Base-by-base conservation (phyloP, 1,284 basidiomycete species). In the Boletus albobrunnescens region DNA sequence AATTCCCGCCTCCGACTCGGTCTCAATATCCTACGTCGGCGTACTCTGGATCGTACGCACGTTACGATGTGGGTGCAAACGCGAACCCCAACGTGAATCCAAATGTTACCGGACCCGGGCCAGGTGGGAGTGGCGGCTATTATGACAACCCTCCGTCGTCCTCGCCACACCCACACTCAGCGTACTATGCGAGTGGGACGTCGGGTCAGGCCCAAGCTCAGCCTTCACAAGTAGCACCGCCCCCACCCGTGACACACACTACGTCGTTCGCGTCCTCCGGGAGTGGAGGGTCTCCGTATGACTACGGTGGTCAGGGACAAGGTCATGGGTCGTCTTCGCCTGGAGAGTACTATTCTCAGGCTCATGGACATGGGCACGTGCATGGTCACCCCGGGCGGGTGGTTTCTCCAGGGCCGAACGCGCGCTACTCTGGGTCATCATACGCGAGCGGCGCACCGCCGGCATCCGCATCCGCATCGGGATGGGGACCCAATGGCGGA, bases 1-100 rank as follows among this genome's bases (percentile, higher is more conserved):
- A 62, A 27, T 64, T 59, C 24, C 48, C 56, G 3, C 54, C 61
- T 48, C 47, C 66, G 22, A 43, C 62, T 8, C 59, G 55, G 19
- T 51, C 64, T 36, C 65, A 67, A 33, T 61, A 55, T 35, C 44
- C 58, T 27, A 41, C 44, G 27, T 50, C 63, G 12, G 40, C 53
- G 1, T 68, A 60, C 36, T 41, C 55, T 1, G 48, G 58, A 27
- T 52, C 60, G 4, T 65, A 68, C 19, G 33, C 54, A 17, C 50
- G 56, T 14, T 62, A 61, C 10, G 49, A 64, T 17, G 54, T 59
- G 10, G 26, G 46, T 48, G 28, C 59, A 16, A 51, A 43, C 10
- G 16, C 52, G 14, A 53, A 41, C 27, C 31, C 55, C 2, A 54
- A 42, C 26, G 41, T 41, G 36, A 63, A 50, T 22, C 20, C 41